phyloP scores from a whole-genome alignment of 192 early-diverging fungal species.

The Backusella macrospora region DNA sequence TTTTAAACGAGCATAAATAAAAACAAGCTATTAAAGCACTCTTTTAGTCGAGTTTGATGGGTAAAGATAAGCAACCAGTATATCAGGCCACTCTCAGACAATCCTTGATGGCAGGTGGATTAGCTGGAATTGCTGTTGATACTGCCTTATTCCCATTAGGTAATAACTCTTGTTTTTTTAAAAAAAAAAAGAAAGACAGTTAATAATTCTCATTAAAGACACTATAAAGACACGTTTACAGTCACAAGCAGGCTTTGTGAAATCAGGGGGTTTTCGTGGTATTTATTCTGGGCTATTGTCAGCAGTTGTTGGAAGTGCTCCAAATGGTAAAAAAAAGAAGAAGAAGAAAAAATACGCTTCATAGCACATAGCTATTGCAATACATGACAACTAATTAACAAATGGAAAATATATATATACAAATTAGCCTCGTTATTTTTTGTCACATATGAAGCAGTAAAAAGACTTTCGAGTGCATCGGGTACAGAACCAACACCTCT shows the following conservation, averaged over 20 bases:
- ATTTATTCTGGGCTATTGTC: slow-evolving; percentile 89
- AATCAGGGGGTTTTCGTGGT: slow-evolving; percentile 84
- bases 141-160: slow-evolving; percentile 83
- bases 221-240: slow-evolving; percentile 96
- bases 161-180: not conserved
- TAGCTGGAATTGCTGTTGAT: slow-evolving; percentile 94
- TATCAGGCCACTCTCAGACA: slow-evolving; percentile 46
- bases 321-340: slow-evolving; percentile 58
- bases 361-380: no score
- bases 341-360: not conserved
- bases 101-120: slow-evolving; percentile 72
- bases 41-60: not conserved
- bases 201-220: slow-evolving; percentile 46
- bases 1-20: not conserved
- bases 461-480: slow-evolving; percentile 48
- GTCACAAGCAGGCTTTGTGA: slow-evolving; percentile 76
- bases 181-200: not conserved
- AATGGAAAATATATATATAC: not conserved
- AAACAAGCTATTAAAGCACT: not conserved
- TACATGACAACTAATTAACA: not conserved
- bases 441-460: slow-evolving; percentile 85
- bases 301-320: slow-evolving; percentile 89
- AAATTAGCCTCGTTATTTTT: slow-evolving; percentile 83
- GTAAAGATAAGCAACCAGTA: slow-evolving; percentile 18
- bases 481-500: slow-evolving; percentile 56